Base-by-base conservation (phyloP, 495 filamentous ascomycete genomes). In the Darksidea phi region DNA sequence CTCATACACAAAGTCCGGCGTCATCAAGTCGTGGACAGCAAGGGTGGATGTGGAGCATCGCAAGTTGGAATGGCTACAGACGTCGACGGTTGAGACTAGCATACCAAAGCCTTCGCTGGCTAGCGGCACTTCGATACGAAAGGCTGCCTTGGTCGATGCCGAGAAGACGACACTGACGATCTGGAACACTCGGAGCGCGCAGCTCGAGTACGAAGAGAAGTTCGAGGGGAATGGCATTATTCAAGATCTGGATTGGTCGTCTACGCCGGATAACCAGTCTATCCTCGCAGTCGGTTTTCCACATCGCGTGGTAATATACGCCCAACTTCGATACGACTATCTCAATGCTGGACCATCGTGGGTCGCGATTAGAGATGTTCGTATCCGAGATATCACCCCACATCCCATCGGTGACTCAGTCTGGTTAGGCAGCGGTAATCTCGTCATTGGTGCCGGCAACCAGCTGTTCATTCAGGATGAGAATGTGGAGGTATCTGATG, bases 311-410 rank as follows among this genome's bases (percentile, higher is more conserved):
- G 70, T 94, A 25, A 78, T 97, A 2, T 79, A 96, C n/a, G 86
- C 88, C 21, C 92, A 97, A 72, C 86, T 96, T 75, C 87, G 93
- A 21, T 97, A 93, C 69, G 93, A 97, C 71, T 96, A 97, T 68
- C 75, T 96, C 41, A 88, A 93, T 59, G 84, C 90, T 54, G 87
- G 86, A n/a, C 88, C 92, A 6, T 90, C 92, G 1, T 97, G 93
- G 93, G 88, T 88, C 11, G 78, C 85, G 20, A 87, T 96, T 59
- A 76, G 89, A 58, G 88, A 96, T 67, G 88, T 96, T 41, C 84
- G 79, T 67, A 94, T 90, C 52, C 80, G 86, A 53, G 85, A 91
- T 59, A 78, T 92, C 38, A 95, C 93, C 23, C 90, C 91, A 41
- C 89, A 95, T 69, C 91, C 90, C 0, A 96, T 99, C 57, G 90